phyloP scores from a whole-genome alignment of 768 basidiomycete species.

The Phlebiopsis gigantea region DNA sequence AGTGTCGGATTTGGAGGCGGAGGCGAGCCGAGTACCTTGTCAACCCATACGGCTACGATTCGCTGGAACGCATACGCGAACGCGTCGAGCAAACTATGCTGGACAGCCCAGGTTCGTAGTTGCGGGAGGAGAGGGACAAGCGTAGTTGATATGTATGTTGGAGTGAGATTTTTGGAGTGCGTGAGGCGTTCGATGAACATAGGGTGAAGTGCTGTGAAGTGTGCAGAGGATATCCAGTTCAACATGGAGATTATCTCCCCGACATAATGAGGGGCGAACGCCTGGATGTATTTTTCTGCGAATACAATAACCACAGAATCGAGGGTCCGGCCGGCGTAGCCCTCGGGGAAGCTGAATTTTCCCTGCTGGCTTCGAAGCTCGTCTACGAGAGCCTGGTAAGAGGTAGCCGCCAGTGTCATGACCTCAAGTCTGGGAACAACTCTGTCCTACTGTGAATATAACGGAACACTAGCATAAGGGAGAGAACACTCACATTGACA shows the following conservation, averaged over 20 bases:
- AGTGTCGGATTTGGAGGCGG: constrained; percentile 1
- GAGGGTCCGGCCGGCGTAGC: neutral
- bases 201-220: neutral
- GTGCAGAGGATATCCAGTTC: neutral
- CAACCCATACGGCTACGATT: constrained; percentile 10
- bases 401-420: neutral
- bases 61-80: constrained; percentile 9
- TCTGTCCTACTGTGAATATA: neutral
- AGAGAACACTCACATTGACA: neutral
- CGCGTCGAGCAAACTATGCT: constrained; percentile 3
- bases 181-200: neutral
- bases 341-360: neutral
- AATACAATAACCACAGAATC: neutral
- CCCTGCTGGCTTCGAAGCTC: neutral
- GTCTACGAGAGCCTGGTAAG: neutral
- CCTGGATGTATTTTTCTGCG: neutral
- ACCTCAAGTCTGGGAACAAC: neutral
- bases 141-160: constrained; percentile 3
- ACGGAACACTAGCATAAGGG: neutral
- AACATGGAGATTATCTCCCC: neutral
- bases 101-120: constrained; percentile 5
- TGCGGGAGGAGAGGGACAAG: constrained; percentile 13
- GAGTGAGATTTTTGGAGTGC: neutral
- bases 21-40: constrained; percentile 12
- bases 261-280: neutral